Conservation (phyloP, 495 filamentous ascomycete species). For the Penicillium bovifimosum region DNA sequence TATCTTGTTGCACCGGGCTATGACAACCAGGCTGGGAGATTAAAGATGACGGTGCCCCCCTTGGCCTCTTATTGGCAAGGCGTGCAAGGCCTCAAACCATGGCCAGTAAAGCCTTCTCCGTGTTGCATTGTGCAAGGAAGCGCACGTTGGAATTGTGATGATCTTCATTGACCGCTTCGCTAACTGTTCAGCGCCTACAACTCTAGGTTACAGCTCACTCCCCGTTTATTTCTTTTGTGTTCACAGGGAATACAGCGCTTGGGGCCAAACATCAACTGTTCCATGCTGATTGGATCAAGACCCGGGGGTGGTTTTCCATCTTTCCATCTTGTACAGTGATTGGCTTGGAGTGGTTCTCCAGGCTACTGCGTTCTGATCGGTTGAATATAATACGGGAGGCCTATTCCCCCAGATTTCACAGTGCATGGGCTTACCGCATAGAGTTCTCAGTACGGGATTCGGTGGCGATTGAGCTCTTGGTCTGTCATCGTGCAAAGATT, state of each 20-base stretch:
- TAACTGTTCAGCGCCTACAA: background rate
- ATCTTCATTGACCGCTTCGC: constrained; percentile 2
- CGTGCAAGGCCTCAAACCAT: background rate
- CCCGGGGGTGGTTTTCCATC: constrained; percentile 3
- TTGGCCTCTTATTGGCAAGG: background rate
- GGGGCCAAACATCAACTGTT: constrained; percentile 1
- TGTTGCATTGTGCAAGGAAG: constrained; percentile 17
- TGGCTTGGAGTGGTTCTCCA: background rate
- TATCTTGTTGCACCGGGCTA: background rate
- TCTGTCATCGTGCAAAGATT: background rate
- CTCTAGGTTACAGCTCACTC: background rate
- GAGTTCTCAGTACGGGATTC: constrained; percentile 1
- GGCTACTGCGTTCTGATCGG: constrained; percentile 5
- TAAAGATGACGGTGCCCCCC: constrained; percentile 2
- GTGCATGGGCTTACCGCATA: constrained; percentile 12
- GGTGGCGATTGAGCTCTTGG: constrained; percentile 6
- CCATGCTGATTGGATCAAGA: constrained; percentile 15
- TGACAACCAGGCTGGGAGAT: background rate
- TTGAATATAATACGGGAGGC: background rate
- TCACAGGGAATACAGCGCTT: background rate
- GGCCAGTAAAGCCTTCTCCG: background rate
- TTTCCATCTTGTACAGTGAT: constrained; percentile 9
- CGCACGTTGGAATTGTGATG: background rate
- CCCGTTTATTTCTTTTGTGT: background rate
- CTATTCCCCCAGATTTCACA: constrained; percentile 13